Conservation (phyloP, 345 rosid genomes). For the Hibiscus syriacus region DNA sequence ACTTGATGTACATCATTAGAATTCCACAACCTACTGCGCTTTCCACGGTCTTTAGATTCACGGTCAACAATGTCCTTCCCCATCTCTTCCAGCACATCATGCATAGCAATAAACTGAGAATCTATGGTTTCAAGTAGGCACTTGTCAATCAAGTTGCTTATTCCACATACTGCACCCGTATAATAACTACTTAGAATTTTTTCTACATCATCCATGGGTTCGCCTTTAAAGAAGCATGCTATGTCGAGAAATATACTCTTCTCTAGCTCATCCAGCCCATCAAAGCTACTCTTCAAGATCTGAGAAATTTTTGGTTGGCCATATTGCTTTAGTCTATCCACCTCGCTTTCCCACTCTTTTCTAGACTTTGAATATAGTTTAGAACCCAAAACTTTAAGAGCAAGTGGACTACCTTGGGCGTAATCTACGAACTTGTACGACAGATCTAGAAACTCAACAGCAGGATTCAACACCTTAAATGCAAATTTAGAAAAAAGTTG, state of each 20-base stretch:
- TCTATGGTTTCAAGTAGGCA: background rate
- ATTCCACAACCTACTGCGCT: background rate
- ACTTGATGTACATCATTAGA: background rate
- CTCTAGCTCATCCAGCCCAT: background rate
- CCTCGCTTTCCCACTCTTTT: background rate
- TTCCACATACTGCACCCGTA: background rate
- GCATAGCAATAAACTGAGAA: background rate
- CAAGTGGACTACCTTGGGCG: background rate
- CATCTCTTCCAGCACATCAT: background rate
- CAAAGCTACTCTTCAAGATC: background rate
- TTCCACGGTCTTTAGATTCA: background rate
- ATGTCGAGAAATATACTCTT: background rate
- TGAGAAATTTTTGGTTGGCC: background rate
- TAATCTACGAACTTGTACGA: too few species aligned
- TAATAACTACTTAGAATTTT: background rate
- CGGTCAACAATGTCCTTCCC: background rate
- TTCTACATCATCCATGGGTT: background rate
- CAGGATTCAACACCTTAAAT: slow-evolving; percentile 1
- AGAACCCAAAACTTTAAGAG: background rate
- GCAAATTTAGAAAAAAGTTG: slow-evolving; percentile 2
- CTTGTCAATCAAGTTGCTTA: background rate
- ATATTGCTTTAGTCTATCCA: background rate
- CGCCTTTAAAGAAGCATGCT: background rate
- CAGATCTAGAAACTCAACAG: background rate
- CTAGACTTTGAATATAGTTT: background rate